These are phyloP conservation scores for Scutellaria galericulata DNA, from an alignment of 257 asterid species.

Conservation along the genomic window DNA sequence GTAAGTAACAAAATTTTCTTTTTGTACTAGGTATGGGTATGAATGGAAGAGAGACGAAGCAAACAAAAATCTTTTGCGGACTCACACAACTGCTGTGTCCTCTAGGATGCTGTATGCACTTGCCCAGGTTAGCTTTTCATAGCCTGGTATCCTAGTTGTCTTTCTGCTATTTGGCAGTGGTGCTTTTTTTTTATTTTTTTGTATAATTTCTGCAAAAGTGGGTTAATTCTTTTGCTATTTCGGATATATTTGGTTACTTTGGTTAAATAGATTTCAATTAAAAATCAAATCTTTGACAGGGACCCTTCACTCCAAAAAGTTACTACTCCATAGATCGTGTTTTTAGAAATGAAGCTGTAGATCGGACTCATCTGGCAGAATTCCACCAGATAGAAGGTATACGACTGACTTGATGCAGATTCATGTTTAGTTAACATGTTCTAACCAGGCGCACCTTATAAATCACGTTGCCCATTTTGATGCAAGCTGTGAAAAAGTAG, in stretches of 20 bases:
- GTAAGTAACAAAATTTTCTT: constrained; percentile 3
- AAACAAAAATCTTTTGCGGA: constrained; percentile 89
- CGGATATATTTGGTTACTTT: not conserved
- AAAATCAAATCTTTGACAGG: constrained; percentile 47
- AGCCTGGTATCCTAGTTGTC: not conserved
- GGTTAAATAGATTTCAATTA: constrained; percentile 23
- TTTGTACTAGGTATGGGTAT: constrained; percentile 69
- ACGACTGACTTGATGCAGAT: not conserved
- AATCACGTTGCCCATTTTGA: not conserved
- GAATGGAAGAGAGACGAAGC: constrained; percentile 99
- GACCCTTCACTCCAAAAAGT: constrained; percentile 79
- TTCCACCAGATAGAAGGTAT: constrained; percentile 99
- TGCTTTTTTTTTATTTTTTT: no score
- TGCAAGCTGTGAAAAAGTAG: not conserved
- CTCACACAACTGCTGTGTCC: constrained; percentile 99
- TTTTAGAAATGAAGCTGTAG: constrained; percentile 98
- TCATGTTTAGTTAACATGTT: not conserved
- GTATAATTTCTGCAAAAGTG: no score
- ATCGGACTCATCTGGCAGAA: constrained; percentile 97
- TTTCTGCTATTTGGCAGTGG: not conserved
- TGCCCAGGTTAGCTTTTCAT: constrained; percentile 69
- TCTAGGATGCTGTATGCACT: constrained; percentile 89
- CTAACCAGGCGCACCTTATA: not conserved
- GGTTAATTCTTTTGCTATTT: no score
- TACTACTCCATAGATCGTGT: constrained; percentile 97